phyloP scores from a whole-genome alignment of 805 yeast species.

The Myxozyma melibiosi region DNA sequence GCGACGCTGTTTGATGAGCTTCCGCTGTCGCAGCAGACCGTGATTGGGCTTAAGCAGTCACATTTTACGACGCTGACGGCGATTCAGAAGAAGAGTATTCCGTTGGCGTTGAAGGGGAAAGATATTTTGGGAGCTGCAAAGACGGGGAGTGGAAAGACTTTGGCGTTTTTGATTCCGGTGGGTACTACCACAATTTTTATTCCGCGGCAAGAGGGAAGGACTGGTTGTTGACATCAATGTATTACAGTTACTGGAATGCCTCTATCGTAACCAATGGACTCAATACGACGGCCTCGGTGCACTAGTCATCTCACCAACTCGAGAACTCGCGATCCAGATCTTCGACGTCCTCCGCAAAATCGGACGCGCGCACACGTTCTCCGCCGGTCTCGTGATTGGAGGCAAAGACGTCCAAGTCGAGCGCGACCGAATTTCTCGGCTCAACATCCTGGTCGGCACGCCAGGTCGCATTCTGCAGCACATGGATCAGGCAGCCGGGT shows the following conservation, averaged over 20 bases:
- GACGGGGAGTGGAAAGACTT: constrained; percentile 89
- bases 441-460: constrained; percentile 85
- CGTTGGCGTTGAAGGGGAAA: constrained; percentile 70
- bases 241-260: constrained; percentile 41
- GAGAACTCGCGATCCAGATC: constrained; percentile 88
- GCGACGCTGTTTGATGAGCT: constrained; percentile 30
- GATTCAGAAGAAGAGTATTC: constrained; percentile 79
- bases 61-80: constrained; percentile 81
- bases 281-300: constrained; percentile 89
- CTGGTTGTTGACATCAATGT: neutral
- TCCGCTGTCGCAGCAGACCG: constrained; percentile 33
- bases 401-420: constrained; percentile 87
- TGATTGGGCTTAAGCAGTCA: constrained; percentile 56
- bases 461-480: constrained; percentile 92
- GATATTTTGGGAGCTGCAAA: constrained; percentile 87
- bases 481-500: constrained; percentile 82
- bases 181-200: constrained; percentile 40
- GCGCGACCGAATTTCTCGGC: constrained; percentile 71
- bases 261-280: constrained; percentile 71
- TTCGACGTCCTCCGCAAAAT: constrained; percentile 84
- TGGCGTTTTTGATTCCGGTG: constrained; percentile 82
- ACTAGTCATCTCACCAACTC: constrained; percentile 83
- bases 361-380: constrained; percentile 71
- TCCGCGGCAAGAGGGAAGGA: neutral
- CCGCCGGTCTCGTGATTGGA: constrained; percentile 91